Evolutionary conservation across 345 rosid genomes (phyloP).

Genomic region (Linum trigynum): DNA sequence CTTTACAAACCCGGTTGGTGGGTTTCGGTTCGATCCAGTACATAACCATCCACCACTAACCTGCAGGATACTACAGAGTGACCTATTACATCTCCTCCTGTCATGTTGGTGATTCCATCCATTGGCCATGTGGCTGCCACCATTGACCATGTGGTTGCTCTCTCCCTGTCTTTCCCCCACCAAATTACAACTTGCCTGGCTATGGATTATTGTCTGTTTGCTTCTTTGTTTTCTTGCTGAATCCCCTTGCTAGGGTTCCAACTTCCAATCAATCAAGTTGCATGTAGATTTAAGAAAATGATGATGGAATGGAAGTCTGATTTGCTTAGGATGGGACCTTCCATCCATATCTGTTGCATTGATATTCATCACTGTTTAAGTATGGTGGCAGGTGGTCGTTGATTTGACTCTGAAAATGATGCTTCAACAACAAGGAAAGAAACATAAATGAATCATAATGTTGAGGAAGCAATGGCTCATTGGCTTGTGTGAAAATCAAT

Average conservation of each 20-base stretch:
- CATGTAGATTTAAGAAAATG: conserved; percentile 1
- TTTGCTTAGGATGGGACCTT: conserved; percentile 7
- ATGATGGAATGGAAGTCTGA: conserved; percentile 1
- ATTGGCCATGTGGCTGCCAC: conserved; percentile 10
- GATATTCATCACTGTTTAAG: neutral
- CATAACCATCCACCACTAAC: too few relatives aligned
- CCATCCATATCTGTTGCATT: neutral
- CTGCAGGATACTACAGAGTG: too few relatives aligned
- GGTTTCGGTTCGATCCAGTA: too few relatives aligned
- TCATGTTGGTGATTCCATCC: neutral
- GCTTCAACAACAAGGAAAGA: conserved; percentile 11
- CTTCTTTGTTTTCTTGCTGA: neutral
- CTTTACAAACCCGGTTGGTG: too few relatives aligned
- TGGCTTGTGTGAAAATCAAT: neutral
- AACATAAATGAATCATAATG: neutral
- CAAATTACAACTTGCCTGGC: neutral
- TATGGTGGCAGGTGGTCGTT: neutral
- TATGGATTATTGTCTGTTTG: conserved; percentile 6
- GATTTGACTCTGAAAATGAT: conserved; percentile 17
- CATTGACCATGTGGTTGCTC: conserved; percentile 8
- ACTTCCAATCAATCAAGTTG: neutral
- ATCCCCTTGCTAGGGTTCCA: neutral
- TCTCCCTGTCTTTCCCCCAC: conserved; percentile 5
- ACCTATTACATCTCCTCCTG: neutral
- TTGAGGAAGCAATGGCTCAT: neutral